These are phyloP conservation scores for Colletotrichum higginsianum DNA, from an alignment of 2,329 filamentous ascomycete genomes.

Conservation along the genomic window DNA sequence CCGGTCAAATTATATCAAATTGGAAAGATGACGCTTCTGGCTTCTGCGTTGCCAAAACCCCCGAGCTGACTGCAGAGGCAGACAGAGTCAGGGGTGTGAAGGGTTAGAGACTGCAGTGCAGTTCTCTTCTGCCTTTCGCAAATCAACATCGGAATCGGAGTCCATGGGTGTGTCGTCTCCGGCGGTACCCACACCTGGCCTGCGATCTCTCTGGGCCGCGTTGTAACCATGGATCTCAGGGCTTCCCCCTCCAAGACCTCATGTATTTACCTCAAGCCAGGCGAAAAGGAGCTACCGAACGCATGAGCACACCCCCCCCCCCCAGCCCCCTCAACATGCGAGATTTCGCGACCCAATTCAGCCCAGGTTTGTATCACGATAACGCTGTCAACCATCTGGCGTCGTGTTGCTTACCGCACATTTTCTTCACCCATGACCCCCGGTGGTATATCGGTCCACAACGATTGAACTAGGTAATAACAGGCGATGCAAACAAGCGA, in stretches of 20 bases:
- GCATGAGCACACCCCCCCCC: not conserved
- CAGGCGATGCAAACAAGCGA: constrained; percentile 21
- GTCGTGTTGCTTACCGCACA: constrained; percentile 1
- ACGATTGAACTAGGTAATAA: constrained; percentile 10
- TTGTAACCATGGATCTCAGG: constrained; percentile 38
- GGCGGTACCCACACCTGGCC: constrained; percentile 24
- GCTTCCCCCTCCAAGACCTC: constrained; percentile 16
- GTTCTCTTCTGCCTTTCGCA: constrained; percentile 12
- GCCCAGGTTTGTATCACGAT: constrained; percentile 32
- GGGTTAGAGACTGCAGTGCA: constrained; percentile 12
- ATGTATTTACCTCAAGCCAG: not conserved
- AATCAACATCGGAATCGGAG: constrained; percentile 24
- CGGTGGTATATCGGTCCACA: constrained; percentile 5
- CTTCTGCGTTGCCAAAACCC: constrained; percentile 26
- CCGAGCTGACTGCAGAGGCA: constrained; percentile 28
- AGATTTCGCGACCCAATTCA: constrained; percentile 14
- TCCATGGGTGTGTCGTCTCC: constrained; percentile 31
- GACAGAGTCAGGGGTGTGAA: constrained; percentile 29
- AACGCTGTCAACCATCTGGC: constrained; percentile 21
- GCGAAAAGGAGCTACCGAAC: not conserved
- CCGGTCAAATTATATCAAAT: constrained; percentile 26
- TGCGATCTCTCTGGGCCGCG: constrained; percentile 30
- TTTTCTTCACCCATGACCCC: not conserved
- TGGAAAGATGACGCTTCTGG: constrained; percentile 25
- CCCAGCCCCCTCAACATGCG: not conserved